Percentiles rank a stretch among this genome's conserved stretches.
Conservation (phyloP, 345 rosid species). For the Populus tremula region DNA sequence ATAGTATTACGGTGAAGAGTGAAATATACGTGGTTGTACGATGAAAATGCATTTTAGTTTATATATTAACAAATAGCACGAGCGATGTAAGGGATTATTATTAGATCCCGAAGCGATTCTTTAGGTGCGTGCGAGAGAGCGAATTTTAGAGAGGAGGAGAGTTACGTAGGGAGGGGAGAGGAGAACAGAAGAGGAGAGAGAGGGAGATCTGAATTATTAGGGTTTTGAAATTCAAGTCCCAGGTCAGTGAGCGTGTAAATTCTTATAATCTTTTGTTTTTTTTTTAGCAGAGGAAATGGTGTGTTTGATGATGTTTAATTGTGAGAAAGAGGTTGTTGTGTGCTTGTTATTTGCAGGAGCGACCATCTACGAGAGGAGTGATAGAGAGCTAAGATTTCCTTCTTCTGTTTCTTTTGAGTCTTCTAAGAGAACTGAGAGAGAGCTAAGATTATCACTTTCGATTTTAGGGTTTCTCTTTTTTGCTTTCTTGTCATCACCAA, state of each 20-base stretch:
- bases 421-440: slow-evolving; percentile 23
- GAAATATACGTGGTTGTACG: too few species aligned
- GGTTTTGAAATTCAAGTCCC: slow-evolving; percentile 15
- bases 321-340: slow-evolving; percentile 69
- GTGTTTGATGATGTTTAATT: slow-evolving; percentile 53
- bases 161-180: slow-evolving; percentile 2
- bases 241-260: slow-evolving; percentile 22
- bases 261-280: background rate
- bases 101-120: background rate
- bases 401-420: background rate
- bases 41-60: too few species aligned
- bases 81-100: background rate
- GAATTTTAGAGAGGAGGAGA: slow-evolving; percentile 2
- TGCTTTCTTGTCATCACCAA: background rate
- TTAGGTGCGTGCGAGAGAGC: background rate
- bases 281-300: slow-evolving; percentile 24
- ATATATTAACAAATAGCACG: too few species aligned
- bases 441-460: slow-evolving; percentile 36
- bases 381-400: slow-evolving; percentile 31
- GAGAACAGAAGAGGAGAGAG: background rate
- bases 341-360: slow-evolving; percentile 72
- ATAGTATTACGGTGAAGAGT: too few species aligned
- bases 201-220: slow-evolving; percentile 13
- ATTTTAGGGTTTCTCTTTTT: slow-evolving; percentile 38
- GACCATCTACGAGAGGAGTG: slow-evolving; percentile 47